These are phyloP conservation scores for Colletotrichum chrysophilum DNA, from an alignment of 2,329 filamentous ascomycete species.

Conservation along the genomic window DNA sequence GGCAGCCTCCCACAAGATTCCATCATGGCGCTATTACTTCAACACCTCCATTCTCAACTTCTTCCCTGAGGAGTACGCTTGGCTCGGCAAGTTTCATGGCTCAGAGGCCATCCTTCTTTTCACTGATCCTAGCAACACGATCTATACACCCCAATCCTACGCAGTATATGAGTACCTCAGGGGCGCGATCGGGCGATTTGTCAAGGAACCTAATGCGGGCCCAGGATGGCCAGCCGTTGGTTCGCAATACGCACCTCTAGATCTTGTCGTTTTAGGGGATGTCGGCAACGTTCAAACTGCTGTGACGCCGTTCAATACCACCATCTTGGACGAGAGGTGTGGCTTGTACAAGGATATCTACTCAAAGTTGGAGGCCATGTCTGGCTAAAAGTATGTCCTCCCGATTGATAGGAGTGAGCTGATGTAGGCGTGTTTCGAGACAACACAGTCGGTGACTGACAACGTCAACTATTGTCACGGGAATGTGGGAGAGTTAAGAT, in stretches of 20 bases:
- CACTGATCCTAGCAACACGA: conserved; percentile 18
- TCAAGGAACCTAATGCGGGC: conserved; percentile 26
- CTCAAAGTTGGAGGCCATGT: conserved; percentile 15
- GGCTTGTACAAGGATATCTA: conserved; percentile 23
- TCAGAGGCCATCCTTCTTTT: conserved; percentile 30
- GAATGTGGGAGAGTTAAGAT: neutral
- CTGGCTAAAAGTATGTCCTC: neutral
- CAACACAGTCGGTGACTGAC: neutral
- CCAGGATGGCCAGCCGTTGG: conserved; percentile 30
- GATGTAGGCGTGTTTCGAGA: neutral
- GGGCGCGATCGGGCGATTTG: conserved; percentile 27
- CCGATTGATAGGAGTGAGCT: neutral
- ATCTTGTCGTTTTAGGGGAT: conserved; percentile 27
- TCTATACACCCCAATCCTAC: conserved; percentile 25
- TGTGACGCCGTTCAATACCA: conserved; percentile 23
- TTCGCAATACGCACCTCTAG: conserved; percentile 24
- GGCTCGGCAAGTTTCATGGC: conserved; percentile 30
- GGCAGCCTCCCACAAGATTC: conserved; percentile 20
- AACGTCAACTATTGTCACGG: neutral
- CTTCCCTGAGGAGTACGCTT: conserved; percentile 23
- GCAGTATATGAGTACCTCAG: conserved; percentile 28
- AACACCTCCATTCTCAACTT: conserved; percentile 27
- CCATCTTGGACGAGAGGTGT: conserved; percentile 24
- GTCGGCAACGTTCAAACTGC: neutral
- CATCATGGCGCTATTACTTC: conserved; percentile 32